Conservation (phyloP, 768 basidiomycete genomes). For the Kondoa subrosea region DNA sequence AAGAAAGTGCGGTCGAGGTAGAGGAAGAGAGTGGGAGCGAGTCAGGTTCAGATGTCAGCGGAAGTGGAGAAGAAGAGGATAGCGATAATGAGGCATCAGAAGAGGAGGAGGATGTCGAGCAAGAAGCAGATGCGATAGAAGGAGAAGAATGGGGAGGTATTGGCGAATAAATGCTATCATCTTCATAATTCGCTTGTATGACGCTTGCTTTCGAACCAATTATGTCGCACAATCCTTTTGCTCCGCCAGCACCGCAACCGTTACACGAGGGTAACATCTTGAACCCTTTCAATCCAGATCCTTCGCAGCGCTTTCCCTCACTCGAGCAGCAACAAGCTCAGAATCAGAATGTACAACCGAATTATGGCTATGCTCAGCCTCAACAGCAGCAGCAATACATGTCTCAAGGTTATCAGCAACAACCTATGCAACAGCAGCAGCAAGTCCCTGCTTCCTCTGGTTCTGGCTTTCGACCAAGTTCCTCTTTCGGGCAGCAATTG, state of each 20-base stretch:
- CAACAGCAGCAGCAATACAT: neutral
- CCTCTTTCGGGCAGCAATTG: slow-evolving; percentile 9
- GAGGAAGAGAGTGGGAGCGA: neutral
- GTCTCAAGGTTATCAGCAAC: neutral
- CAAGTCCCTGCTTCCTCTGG: no score
- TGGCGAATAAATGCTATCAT: neutral
- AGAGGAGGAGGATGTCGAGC: neutral
- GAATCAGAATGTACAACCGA: neutral
- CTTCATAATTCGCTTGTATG: neutral
- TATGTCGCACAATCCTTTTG: neutral
- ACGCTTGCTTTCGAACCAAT: no score
- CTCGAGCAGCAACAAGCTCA: no score
- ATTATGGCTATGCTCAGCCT: neutral
- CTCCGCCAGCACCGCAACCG: neutral
- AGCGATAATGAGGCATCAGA: neutral
- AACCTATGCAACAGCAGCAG: neutral
- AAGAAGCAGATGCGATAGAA: no score
- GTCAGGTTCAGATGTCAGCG: neutral
- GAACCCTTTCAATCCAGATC: neutral
- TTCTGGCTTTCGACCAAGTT: neutral
- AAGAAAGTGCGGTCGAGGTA: neutral
- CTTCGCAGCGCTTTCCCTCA: neutral
- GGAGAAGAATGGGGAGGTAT: neutral
- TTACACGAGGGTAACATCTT: neutral
- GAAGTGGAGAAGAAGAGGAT: neutral